Base-by-base conservation (phyloP, 2,329 filamentous ascomycete genomes). In the Whalleya microplaca region DNA sequence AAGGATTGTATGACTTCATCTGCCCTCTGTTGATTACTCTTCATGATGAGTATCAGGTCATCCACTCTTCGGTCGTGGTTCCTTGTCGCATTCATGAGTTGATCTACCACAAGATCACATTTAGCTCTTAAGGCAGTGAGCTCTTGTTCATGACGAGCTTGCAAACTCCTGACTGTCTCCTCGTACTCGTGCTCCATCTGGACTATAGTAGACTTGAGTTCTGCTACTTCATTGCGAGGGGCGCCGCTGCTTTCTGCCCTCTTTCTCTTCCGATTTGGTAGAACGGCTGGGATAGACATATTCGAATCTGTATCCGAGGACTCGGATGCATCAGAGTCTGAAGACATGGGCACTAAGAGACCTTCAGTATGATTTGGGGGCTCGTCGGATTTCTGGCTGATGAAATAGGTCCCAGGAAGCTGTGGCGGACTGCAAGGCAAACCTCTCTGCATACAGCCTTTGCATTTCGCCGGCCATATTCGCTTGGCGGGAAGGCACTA, bases 391-490 rank as follows among this genome's bases (percentile, higher is more conserved):
- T 49, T 12, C 2, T 21, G 43, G 12, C n/a, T n/a, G n/a, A 20
- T 20, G 12, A 19, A 12, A 16, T 12, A 14, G 14, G 18, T 21
- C 14, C 23, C 8, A 4, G n/a, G 21, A 21, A 20, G 2, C 6
- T 12, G 20, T 21, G 43, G 47, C 21, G 32, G 32, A 21, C 47
- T 23, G 19, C 47, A 49, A 6, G 47, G 47, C 12, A 41, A 16
- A 16, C 32, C 20, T 8, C 23, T 41, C 20, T 29, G 18, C 4
- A 16, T 16, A 18, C 47, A 49, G 32, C n/a, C 10, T 5, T 37
- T 7, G 21, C 47, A 49, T 18, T 49, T 49, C 16, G 20, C 47
- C 20, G 47, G 47, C 47, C 47, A 49, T n/a, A 41, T 41, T 40
- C 47, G 21, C 18, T 41, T 41, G 2, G 41, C 37, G 7, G 47